Percentiles rank a stretch among this genome's conserved stretches.
Conservation (phyloP, 2,329 filamentous ascomycete genomes). For the Pestalotiopsis sp. region DNA sequence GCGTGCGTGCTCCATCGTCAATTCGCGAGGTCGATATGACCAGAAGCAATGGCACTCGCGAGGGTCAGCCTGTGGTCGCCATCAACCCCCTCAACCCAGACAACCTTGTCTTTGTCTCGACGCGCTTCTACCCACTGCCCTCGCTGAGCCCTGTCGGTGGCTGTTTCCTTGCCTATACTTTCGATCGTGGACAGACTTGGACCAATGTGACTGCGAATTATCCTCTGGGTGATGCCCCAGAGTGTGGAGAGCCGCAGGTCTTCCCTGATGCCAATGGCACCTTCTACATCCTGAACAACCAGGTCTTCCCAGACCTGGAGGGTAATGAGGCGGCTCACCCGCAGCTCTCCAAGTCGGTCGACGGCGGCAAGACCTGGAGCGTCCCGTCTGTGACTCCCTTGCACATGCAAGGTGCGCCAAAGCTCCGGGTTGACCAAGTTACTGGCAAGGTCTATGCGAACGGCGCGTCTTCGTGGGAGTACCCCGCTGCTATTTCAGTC, state of each 20-base stretch:
- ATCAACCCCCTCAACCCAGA: background rate
- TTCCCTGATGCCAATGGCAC: background rate
- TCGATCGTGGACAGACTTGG: background rate
- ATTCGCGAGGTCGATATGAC: constrained; percentile 4
- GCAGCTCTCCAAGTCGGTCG: background rate
- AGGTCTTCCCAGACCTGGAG: background rate
- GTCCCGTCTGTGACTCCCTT: background rate
- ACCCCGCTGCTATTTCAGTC: background rate
- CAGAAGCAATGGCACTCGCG: background rate
- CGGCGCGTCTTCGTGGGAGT: background rate
- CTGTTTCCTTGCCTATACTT: background rate
- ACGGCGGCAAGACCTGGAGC: constrained; percentile 2
- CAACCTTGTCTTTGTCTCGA: background rate
- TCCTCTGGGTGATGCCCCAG: background rate
- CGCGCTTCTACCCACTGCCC: background rate
- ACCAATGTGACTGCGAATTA: background rate
- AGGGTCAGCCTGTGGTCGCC: background rate
- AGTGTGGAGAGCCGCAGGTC: background rate
- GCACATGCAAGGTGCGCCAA: background rate
- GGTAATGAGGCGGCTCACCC: background rate
- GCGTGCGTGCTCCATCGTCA: background rate
- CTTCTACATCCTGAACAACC: constrained; percentile 2
- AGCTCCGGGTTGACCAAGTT: background rate
- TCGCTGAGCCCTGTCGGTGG: background rate
- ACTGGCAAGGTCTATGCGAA: background rate